phyloP scores from a whole-genome alignment of 106 monocot genomes.

The Dendrobium nobile region DNA sequence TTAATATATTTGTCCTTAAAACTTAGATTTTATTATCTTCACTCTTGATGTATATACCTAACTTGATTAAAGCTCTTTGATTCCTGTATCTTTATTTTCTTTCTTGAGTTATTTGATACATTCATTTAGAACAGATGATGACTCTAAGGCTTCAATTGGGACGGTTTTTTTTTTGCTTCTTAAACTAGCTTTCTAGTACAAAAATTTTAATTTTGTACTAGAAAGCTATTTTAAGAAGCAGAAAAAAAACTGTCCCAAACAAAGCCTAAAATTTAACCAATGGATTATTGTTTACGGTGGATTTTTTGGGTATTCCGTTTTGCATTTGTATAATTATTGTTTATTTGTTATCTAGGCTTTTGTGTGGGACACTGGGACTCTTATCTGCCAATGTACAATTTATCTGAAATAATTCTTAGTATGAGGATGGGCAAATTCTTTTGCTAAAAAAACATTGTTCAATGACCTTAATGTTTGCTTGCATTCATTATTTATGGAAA shows the following conservation, averaged over 20 bases:
- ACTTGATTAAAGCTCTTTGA: not conserved
- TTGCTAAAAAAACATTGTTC: not conserved
- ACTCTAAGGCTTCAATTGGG: not conserved
- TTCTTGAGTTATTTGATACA: not conserved
- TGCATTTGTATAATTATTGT: not conserved
- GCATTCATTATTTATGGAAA: not conserved
- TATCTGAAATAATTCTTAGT: not conserved
- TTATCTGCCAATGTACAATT: not conserved
- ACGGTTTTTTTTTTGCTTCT: too few species aligned
- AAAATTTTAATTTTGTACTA: too few species aligned
- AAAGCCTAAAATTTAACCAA: not conserved
- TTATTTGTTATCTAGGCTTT: not conserved
- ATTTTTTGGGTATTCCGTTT: not conserved
- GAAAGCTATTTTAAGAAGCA: too few species aligned
- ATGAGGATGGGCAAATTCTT: not conserved
- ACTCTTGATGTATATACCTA: not conserved
- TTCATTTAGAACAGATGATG: not conserved
- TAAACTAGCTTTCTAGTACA: too few species aligned
- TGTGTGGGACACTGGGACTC: too few species aligned
- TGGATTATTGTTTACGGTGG: not conserved
- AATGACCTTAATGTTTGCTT: not conserved
- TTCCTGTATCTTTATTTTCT: not conserved
- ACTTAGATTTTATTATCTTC: not conserved
- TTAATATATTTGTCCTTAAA: not conserved
- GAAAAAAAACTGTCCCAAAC: too few species aligned